These are phyloP conservation scores for Fonsecaea pedrosoi DNA, from an alignment of 2,329 filamentous ascomycete species.

Conservation along the genomic window DNA sequence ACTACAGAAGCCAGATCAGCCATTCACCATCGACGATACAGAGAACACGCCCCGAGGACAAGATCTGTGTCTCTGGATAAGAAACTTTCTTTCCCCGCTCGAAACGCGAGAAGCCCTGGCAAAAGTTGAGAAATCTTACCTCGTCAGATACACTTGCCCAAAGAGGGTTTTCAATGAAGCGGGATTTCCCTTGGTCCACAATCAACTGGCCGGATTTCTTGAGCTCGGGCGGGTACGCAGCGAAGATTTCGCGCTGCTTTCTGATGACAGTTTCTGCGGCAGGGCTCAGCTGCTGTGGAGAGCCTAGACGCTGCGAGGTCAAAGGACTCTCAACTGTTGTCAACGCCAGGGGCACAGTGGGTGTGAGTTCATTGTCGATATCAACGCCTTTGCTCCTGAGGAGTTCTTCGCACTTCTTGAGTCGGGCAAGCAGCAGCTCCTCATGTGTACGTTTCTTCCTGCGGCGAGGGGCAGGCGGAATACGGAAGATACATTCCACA, in stretches of 20 bases:
- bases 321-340: constrained; percentile 4
- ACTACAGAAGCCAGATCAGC: neutral
- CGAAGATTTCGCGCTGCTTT: constrained; percentile 8
- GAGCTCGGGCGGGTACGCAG: constrained; percentile 1
- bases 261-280: neutral
- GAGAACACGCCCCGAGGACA: neutral
- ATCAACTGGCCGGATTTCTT: constrained; percentile 31
- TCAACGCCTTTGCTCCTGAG: constrained; percentile 38
- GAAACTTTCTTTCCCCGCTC: neutral
- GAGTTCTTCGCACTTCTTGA: constrained; percentile 39
- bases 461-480: constrained; percentile 40
- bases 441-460: constrained; percentile 42
- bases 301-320: neutral
- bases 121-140: neutral
- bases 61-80: neutral
- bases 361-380: constrained; percentile 20
- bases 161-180: constrained; percentile 40
- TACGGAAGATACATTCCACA: constrained; percentile 47
- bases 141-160: constrained; percentile 39
- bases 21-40: neutral
- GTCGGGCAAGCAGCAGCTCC: constrained; percentile 38
- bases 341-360: neutral
- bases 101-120: too few species aligned
- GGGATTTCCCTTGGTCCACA: constrained; percentile 34
- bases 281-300: constrained; percentile 10